Evolutionary conservation across 2,329 filamentous ascomycete genomes (phyloP), one percentile per base, ranked within the genome.

Genomic region (Calonectria ilicicola): DNA sequence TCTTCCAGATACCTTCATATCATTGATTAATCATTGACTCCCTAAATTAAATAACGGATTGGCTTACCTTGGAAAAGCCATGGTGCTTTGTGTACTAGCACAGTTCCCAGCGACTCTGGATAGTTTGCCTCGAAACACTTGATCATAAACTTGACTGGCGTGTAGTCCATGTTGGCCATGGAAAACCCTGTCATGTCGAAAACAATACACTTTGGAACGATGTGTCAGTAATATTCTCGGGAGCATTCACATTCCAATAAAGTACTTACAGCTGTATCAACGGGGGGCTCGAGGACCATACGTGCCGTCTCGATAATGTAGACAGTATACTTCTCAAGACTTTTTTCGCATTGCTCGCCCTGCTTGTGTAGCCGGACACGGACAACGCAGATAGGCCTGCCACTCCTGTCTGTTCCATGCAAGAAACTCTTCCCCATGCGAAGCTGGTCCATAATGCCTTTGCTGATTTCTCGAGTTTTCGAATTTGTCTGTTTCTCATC

Each of bases 111-210:
- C 60, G 92, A 96, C 84, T 99, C 97, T 0, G 97, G 97, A 79
- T 98, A 99, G 83, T 99, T 98, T 72, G 97, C 97, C 86, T 99
- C 97, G 81, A 99, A 99, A 84, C 96, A 98, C 84, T 98, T 98
- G 84, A 99, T 98, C 93, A 99, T 98, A 86, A 98, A 99, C 81
- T 98, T 99, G 70, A 99, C 95, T 1, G 97, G 96, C 0, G 94
- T 91, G 83, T 98, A 98, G 83, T 99, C 97, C 97, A 99, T 98
- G 84, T 99, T 99, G 19, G 96, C 93, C 86, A 98, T 89, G 21
- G 94, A 94, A 83, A 98, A 98, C 74, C 93, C 91, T 9, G 94
- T 98, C 95, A 99, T 96, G 83, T 99, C 97, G 81, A 99, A 99
- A 58, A 99, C 86, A 75, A 99, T 91, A 49, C 94, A 97, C 94